phyloP scores from a whole-genome alignment of 1,139 yeast genomes.

The Geotrichum phurueaensis region DNA sequence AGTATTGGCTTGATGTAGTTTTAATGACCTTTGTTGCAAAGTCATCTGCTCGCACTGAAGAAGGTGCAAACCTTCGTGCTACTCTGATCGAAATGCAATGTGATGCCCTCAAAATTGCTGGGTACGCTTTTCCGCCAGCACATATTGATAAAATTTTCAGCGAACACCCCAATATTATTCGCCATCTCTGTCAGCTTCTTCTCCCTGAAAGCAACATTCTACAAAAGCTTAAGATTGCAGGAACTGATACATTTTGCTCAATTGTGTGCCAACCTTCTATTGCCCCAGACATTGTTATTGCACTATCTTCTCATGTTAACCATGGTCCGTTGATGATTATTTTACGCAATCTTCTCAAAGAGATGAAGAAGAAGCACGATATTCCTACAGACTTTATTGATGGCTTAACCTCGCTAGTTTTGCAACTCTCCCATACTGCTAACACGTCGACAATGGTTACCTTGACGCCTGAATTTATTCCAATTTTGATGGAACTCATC shows the following conservation, averaged over 20 bases:
- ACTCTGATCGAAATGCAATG: conserved; percentile 60
- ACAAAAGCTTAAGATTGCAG: conserved; percentile 49
- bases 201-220: conserved; percentile 53
- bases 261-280: conserved; percentile 64
- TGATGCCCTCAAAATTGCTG: conserved; percentile 58
- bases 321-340: conserved; percentile 79
- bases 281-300: conserved; percentile 71
- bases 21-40: conserved; percentile 62
- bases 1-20: conserved; percentile 59
- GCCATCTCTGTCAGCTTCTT: conserved; percentile 63
- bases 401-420: conserved; percentile 28
- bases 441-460: conserved; percentile 39
- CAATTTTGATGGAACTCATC: conserved; percentile 59
- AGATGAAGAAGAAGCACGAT: conserved; percentile 39
- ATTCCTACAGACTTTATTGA: conserved; percentile 31
- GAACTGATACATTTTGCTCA: conserved; percentile 64
- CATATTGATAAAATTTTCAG: conserved; percentile 61
- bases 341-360: conserved; percentile 54
- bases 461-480: conserved; percentile 63
- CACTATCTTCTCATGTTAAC: conserved; percentile 84
- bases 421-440: conserved; percentile 29
- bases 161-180: conserved; percentile 67
- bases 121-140: conserved; percentile 44
- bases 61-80: conserved; percentile 51
- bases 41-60: conserved; percentile 57